phyloP scores from a whole-genome alignment of 1,284 basidiomycete species.

The Austroboletus rostrupii region DNA sequence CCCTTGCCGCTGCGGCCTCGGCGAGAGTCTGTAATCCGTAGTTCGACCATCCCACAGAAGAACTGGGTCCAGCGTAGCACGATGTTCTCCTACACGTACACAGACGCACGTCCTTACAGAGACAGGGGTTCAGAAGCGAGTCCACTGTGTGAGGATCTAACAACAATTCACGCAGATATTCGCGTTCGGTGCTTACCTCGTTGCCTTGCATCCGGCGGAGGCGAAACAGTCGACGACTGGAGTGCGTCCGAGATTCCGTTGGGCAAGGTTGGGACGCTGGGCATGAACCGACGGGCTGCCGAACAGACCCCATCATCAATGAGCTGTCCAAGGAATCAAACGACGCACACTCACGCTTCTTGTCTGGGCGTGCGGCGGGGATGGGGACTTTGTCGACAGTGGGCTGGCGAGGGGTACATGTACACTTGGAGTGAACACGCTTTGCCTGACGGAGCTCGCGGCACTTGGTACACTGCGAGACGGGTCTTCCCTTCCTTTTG shows the following conservation, averaged over 20 bases:
- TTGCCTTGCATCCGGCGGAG: constrained; percentile 44
- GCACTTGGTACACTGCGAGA: constrained; percentile 80
- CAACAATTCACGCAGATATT: constrained; percentile 5
- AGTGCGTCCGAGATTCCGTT: constrained; percentile 55
- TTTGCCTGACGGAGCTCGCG: constrained; percentile 72
- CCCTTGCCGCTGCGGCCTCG: constrained; percentile 43
- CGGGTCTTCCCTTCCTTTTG: constrained; percentile 82
- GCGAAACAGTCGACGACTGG: constrained; percentile 8
- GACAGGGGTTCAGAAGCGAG: constrained; percentile 59
- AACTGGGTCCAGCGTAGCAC: constrained; percentile 14
- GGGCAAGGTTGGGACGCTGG: constrained; percentile 56
- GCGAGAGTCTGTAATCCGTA: constrained; percentile 47
- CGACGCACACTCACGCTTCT: constrained; percentile 46
- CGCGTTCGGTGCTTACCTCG: constrained; percentile 38
- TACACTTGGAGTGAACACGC: constrained; percentile 71
- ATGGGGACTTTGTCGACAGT: constrained; percentile 36
- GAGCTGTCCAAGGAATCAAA: too few species aligned
- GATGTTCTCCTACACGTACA: constrained; percentile 45
- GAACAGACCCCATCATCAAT: constrained; percentile 5
- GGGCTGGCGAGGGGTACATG: constrained; percentile 43
- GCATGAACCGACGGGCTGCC: constrained; percentile 54
- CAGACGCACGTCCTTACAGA: constrained; percentile 51
- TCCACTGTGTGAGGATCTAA: constrained; percentile 40
- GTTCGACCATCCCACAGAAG: constrained; percentile 8
- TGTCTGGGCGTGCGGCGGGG: constrained; percentile 36